Evolutionary conservation across 179 eudicot species (phyloP).

Genomic region (Beta corolliflora): DNA sequence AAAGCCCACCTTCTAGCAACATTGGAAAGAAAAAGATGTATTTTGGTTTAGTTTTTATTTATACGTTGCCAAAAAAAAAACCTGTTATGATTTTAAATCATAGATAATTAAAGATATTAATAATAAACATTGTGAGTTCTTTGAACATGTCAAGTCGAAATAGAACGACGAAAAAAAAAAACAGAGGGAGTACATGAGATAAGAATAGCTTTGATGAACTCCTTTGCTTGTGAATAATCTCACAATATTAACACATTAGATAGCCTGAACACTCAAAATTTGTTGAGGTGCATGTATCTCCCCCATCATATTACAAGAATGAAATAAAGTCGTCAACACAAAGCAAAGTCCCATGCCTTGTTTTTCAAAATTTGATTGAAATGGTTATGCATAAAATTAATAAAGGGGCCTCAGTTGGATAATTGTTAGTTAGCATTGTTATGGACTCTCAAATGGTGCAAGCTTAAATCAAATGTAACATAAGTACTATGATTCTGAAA

Average conservation of each 20-base stretch:
- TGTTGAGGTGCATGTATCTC: neutral
- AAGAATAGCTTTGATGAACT: neutral
- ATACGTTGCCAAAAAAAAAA: too few species aligned
- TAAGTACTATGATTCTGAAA: neutral
- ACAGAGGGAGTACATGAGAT: neutral
- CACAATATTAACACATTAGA: neutral
- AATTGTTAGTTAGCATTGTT: neutral
- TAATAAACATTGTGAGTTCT: too few species aligned
- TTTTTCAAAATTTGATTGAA: neutral
- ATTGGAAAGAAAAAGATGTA: too few species aligned
- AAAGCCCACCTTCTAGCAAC: too few species aligned
- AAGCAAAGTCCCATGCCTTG: conserved; percentile 2
- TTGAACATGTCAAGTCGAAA: too few species aligned
- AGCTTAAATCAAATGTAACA: neutral
- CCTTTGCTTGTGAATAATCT: neutral
- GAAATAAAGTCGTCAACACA: neutral
- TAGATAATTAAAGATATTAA: too few species aligned
- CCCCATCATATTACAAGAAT: neutral
- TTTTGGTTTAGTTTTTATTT: too few species aligned
- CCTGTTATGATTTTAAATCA: too few species aligned
- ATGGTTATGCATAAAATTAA: conserved; percentile 8
- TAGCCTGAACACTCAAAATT: neutral
- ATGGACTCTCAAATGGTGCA: neutral
- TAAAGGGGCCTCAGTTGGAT: neutral
- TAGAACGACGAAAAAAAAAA: too few species aligned